Evolutionary conservation across 2,329 filamentous ascomycete species (phyloP), one percentile per base, ranked within the genome.

Genomic region (Chaetomiaceae sp.): DNA sequence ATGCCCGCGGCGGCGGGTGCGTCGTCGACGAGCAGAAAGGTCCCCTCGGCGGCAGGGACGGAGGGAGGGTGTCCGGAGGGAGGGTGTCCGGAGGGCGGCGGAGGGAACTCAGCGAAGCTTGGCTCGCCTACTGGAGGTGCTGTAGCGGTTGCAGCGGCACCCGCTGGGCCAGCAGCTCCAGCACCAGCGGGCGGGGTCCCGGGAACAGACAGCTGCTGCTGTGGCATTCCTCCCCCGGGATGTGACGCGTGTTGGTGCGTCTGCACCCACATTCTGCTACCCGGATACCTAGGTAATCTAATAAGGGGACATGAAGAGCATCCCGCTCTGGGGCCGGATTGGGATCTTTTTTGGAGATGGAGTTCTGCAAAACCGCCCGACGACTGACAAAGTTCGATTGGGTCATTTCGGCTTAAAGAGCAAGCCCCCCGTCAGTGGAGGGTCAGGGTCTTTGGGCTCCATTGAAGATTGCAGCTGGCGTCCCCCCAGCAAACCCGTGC

Each of bases 1-100:
- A 68, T 66, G 47, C 60, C 49, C 37, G 51, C 43, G 48, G 53
- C 49, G 22, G 59, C 56, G 25, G 61, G 57, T 7, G 14, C 4
- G 38, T 66, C 66, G 59, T 65, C 63, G 53, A 59, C 53, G 39
- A 63, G 58, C 54, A 61, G 50, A 43, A 63, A 59, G 45, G 61
- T 59, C 44, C 59, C 60, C 36, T 61, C 57, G 59, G 60, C 37
- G 53, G 49, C 53, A 42, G 61, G 45, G 46, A 56, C 47, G 43
- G 60, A 58, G 27, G 56, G 37, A 31, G 31, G 20, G 27, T 45
- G 53, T 47, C 52, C 52, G 53, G 52, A 40, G 8, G 49, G 49
- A 20, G 51, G 45, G n/a, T n/a, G n/a, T n/a, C n/a, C n/a, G n/a
- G n/a, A n/a, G n/a, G n/a, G n/a, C n/a, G n/a, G n/a, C n/a, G n/a